Evolutionary conservation across 2,329 filamentous ascomycete genomes (phyloP).

Genomic region (Hypoxylon sp.): DNA sequence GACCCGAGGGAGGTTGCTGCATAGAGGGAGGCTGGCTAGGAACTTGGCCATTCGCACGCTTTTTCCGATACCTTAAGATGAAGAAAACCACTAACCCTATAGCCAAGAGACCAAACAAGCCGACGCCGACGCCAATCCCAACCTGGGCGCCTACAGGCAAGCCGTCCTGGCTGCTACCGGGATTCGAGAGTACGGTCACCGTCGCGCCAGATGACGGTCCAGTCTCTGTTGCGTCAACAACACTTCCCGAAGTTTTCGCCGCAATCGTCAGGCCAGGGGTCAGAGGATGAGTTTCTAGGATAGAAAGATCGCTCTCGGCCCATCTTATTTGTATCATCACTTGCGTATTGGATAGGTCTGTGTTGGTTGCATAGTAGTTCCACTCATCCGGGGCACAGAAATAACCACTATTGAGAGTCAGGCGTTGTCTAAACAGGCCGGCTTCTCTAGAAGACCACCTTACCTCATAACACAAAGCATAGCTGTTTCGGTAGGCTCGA

Average conservation of each 20-base stretch:
- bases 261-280: conserved; percentile 42
- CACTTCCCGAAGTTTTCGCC: conserved; percentile 2
- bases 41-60: conserved; percentile 2
- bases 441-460: background rate
- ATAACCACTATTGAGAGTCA: conserved; percentile 33
- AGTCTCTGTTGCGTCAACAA: conserved; percentile 11
- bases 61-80: conserved; percentile 35
- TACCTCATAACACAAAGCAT: conserved; percentile 48
- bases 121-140: conserved; percentile 39
- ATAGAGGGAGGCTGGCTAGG: background rate
- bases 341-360: conserved; percentile 30
- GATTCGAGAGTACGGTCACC: background rate
- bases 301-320: conserved; percentile 44
- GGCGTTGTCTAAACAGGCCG: background rate
- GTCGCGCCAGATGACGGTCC: conserved; percentile 8
- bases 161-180: background rate
- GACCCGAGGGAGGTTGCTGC: conserved; percentile 16
- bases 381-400: conserved; percentile 39
- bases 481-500: conserved; percentile 47
- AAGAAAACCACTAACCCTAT: conserved; percentile 27
- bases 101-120: conserved; percentile 26
- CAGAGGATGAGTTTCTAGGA: conserved; percentile 48
- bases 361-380: conserved; percentile 42
- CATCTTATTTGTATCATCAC: conserved; percentile 51
- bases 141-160: conserved; percentile 27